These are phyloP conservation scores for Apiotrichum porosum DNA, from an alignment of 1,284 basidiomycete species.

Conservation along the genomic window DNA sequence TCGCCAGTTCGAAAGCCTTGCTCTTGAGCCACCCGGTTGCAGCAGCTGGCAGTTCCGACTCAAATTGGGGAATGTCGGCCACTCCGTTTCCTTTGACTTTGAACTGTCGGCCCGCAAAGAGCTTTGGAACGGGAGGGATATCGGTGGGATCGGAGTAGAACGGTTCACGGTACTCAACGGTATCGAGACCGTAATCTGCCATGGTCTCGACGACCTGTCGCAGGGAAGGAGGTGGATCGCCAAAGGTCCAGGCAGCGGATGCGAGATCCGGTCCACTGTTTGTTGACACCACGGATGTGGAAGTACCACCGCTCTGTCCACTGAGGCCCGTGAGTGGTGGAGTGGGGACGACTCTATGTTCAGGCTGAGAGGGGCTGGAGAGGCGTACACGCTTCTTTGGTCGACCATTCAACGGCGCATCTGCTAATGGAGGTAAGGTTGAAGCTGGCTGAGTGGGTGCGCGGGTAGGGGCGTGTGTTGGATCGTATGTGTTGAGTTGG, in stretches of 20 bases:
- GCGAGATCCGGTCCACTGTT: conserved; percentile 1
- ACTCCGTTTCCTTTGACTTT: conserved; percentile 55
- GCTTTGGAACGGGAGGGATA: conserved; percentile 62
- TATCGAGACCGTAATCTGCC: conserved; percentile 56
- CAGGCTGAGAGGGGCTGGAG: background rate
- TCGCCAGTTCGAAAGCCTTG: conserved; percentile 1
- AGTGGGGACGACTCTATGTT: no score
- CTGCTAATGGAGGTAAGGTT: background rate
- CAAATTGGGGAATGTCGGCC: conserved; percentile 40
- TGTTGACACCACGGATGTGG: no score
- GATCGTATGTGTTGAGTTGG: background rate
- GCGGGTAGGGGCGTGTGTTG: background rate
- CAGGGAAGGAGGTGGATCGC: conserved; percentile 54
- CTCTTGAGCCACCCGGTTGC: conserved; percentile 34
- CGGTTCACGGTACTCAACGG: conserved; percentile 67
- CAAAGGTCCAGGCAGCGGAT: conserved; percentile 53
- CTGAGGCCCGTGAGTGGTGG: background rate
- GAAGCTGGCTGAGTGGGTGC: background rate
- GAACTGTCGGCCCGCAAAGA: conserved; percentile 77
- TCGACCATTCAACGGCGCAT: background rate
- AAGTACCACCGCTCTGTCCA: no score
- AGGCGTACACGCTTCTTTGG: conserved; percentile 16
- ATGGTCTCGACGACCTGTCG: conserved; percentile 56
- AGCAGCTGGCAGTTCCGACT: conserved; percentile 1
- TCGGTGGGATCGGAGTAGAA: conserved; percentile 73